A percentile compares a stretch with the other conserved stretches of the same genome.
Conservation (phyloP, 805 yeast genomes). For the Kluyveromyces starmeri region DNA sequence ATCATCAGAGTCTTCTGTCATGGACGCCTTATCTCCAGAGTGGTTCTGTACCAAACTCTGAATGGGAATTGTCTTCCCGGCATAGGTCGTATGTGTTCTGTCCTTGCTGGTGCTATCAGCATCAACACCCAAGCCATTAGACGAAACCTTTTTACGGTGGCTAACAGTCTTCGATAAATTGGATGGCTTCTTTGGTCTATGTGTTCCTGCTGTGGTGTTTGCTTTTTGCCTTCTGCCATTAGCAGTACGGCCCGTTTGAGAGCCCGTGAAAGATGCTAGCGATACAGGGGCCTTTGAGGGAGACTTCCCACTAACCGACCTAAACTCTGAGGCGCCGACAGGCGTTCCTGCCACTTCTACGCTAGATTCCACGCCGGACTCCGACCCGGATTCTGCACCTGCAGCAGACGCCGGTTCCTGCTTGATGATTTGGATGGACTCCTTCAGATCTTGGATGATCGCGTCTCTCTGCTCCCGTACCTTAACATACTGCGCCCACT, state of each 20-base stretch:
- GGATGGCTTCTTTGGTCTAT: neutral
- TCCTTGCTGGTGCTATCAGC: too few species aligned
- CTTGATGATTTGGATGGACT: conserved; percentile 15
- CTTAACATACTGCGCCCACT: conserved; percentile 19
- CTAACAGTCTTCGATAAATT: neutral
- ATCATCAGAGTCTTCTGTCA: too few species aligned
- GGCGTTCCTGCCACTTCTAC: neutral
- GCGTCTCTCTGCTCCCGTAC: conserved; percentile 15
- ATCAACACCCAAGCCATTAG: too few species aligned
- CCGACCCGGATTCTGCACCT: neutral
- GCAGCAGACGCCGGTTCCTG: conserved; percentile 13
- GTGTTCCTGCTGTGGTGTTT: neutral
- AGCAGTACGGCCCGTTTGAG: too few species aligned
- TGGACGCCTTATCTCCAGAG: too few species aligned
- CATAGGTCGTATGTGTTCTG: too few species aligned
- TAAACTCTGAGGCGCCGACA: neutral
- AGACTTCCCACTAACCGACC: neutral
- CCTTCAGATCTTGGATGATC: conserved; percentile 13
- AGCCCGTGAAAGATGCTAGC: too few species aligned
- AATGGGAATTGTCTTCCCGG: too few species aligned
- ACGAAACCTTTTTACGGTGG: too few species aligned
- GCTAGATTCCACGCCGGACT: neutral
- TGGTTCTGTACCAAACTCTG: too few species aligned
- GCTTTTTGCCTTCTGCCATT: neutral
- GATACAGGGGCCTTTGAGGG: neutral